Evolutionary conservation across 2,329 filamentous ascomycete genomes (phyloP).

Genomic region (Neurospora sp.): DNA sequence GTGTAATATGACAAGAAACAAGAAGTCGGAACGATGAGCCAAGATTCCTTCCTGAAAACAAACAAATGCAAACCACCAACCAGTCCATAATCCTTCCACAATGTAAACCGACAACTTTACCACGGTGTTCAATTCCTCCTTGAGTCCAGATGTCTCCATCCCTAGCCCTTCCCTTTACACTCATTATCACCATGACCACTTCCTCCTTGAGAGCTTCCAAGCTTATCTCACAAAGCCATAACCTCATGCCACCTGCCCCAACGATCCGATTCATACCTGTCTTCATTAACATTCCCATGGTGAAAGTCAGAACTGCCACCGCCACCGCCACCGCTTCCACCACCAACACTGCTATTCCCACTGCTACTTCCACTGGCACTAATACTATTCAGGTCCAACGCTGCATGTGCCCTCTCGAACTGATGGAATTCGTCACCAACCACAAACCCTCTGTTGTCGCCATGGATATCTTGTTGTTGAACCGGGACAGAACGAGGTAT

Average conservation of each 20-base stretch:
- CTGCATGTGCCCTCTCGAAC: neutral
- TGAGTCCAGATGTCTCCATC: too few relatives aligned
- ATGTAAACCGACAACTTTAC: too few relatives aligned
- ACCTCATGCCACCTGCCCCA: neutral
- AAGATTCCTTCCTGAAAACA: too few relatives aligned
- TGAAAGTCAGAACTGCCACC: neutral
- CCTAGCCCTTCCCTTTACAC: too few relatives aligned
- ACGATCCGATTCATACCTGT: neutral
- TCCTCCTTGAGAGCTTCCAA: too few relatives aligned
- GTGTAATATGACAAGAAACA: too few relatives aligned
- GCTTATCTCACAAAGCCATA: neutral
- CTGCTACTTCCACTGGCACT: neutral
- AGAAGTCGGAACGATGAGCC: too few relatives aligned
- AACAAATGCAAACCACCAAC: too few relatives aligned
- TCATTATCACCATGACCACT: too few relatives aligned
- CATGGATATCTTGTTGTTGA: neutral
- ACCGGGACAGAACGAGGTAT: neutral
- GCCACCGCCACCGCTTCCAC: neutral
- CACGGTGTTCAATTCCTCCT: too few relatives aligned
- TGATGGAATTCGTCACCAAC: neutral
- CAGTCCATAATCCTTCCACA: too few relatives aligned
- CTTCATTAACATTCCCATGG: neutral
- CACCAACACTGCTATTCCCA: neutral
- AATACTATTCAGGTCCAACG: neutral
- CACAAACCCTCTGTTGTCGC: neutral